Conservation (phyloP, 169 alveolate species). For the Amoebophrya sp. region DNA sequence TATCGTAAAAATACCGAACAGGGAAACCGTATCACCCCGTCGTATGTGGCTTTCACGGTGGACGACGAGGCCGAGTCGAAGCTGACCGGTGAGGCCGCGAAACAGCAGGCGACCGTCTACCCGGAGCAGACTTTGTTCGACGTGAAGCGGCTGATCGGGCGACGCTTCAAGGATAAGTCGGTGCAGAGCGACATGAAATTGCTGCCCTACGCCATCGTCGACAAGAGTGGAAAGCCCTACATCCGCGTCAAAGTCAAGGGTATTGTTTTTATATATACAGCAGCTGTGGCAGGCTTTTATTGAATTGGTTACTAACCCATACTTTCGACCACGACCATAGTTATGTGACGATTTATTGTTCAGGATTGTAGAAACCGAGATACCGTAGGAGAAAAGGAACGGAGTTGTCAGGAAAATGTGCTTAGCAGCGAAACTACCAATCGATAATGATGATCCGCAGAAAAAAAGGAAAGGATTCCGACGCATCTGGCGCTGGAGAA, state of each 20-base stretch:
- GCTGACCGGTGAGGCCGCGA: slow-evolving; percentile 94
- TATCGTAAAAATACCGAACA: no score
- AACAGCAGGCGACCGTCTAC: slow-evolving; percentile 89
- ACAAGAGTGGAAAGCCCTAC: slow-evolving; percentile 86
- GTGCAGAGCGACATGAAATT: slow-evolving; percentile 86
- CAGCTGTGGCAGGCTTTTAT: background rate
- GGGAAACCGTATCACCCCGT: slow-evolving; percentile 94
- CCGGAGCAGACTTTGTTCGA: slow-evolving; percentile 92
- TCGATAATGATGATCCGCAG: no score
- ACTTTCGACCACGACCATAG: background rate
- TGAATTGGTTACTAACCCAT: background rate
- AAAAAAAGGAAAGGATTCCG: background rate
- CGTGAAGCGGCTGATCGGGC: slow-evolving; percentile 95
- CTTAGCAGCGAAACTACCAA: no score
- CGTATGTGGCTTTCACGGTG: slow-evolving; percentile 88
- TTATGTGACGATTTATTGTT: no score
- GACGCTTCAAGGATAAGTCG: slow-evolving; percentile 85
- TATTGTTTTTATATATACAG: background rate
- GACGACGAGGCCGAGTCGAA: slow-evolving; percentile 90
- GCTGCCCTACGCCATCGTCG: slow-evolving; percentile 86
- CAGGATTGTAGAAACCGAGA: no score
- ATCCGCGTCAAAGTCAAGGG: slow-evolving; percentile 78
- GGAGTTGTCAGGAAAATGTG: no score
- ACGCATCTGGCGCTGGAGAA: background rate
- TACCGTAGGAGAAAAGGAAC: no score